Evolutionary conservation across 2,329 filamentous ascomycete species (phyloP), one percentile per base, ranked within the genome.

Genomic region (Fusarium stilboides): DNA sequence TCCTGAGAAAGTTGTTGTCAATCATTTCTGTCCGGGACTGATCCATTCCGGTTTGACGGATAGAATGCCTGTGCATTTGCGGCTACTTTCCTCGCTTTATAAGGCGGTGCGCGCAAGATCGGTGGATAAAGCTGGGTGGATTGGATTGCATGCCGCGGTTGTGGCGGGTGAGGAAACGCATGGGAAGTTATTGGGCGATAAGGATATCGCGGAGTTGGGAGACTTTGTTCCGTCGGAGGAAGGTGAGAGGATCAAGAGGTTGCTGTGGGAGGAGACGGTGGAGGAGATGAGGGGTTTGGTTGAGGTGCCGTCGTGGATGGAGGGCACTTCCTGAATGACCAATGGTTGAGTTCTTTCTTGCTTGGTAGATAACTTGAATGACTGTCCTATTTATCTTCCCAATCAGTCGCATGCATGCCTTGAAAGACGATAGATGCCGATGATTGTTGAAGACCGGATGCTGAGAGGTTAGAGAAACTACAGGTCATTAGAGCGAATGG

Each of bases 71-170:
- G 3, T 57, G 3, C 63, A 69, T 20, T 26, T 71, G 3, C 62
- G 71, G 7, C 22, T 69, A 10, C 62, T 47, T 1, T 37, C 64
- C 4, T n/a, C 34, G 20, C 1, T 62, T 8, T 8, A 65, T 0
- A 59, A 50, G 26, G 56, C 40, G 8, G 12, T 65, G 6, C 31
- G 33, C 4, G 70, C 57, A 2, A 54, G 69, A 20, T 31, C 63
- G n/a, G 52, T 53, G 2, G 58, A 68, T 8, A 57, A 63, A 14
- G 68, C 62, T 0, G 68, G 37, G 1, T 70, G 65, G 60, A 68
- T 70, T 6, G 70, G 50, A 4, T 5, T 74, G 2, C 60, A 75
- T 37, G 72, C 73, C 3, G 63, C 51, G 2, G 19, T 70, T 2
- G 60, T 73, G 1, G 59, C 37, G 3, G 72, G 65, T 0, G 12